These are phyloP conservation scores for Coniella vitis DNA, from an alignment of 2,329 filamentous ascomycete genomes.

Conservation along the genomic window DNA sequence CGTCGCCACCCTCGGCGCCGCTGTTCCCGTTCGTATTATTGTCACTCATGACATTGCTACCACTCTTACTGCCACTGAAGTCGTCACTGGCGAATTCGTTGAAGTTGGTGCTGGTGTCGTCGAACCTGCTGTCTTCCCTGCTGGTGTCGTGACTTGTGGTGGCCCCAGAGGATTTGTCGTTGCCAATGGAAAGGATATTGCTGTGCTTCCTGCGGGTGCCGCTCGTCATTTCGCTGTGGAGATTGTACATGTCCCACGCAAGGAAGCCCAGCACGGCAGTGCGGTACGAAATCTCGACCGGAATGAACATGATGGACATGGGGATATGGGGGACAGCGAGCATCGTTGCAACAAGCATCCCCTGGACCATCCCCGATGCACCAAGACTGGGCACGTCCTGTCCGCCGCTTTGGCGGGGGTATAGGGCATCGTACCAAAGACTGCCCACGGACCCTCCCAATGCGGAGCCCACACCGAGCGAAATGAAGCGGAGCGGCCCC, in stretches of 20 bases:
- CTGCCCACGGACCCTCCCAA: conserved; percentile 15
- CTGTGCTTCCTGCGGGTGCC: conserved; percentile 9
- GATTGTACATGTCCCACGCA: conserved; percentile 18
- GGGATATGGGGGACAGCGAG: conserved; percentile 13
- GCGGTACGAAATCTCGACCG: conserved; percentile 17
- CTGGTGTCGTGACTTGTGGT: too few species aligned
- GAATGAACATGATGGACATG: conserved; percentile 18
- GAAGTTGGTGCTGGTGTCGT: too few species aligned
- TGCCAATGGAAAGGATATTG: not conserved
- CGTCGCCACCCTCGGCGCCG: conserved; percentile 1
- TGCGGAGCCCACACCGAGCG: conserved; percentile 18
- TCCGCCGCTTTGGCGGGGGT: conserved; percentile 7
- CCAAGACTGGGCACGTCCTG: conserved; percentile 15
- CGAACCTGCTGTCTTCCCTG: too few species aligned
- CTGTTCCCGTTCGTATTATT: too few species aligned
- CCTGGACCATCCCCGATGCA: conserved; percentile 21
- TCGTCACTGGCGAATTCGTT: too few species aligned
- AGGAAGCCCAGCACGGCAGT: conserved; percentile 14
- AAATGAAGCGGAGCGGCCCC: conserved; percentile 8
- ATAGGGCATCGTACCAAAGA: conserved; percentile 14
- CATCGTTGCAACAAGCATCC: conserved; percentile 18
- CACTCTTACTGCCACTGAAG: too few species aligned
- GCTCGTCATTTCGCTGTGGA: conserved; percentile 7
- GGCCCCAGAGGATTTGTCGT: too few species aligned
- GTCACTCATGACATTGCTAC: too few species aligned